A percentile compares a stretch with the other conserved stretches of the same genome.
Conservation (phyloP, 495 filamentous ascomycete genomes). For the Lindgomyces ingoldianus region DNA sequence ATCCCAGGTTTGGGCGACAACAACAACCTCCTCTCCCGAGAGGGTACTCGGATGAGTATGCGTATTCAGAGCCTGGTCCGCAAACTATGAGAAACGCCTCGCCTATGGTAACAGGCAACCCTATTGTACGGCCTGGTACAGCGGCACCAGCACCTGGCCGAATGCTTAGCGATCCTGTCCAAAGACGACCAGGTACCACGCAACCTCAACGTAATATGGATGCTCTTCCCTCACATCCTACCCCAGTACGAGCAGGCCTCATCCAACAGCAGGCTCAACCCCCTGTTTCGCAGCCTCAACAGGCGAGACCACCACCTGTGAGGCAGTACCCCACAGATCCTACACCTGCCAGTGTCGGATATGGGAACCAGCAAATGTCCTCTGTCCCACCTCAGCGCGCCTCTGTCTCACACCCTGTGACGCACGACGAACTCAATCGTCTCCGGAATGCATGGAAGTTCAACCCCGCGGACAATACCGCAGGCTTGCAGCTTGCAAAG, state of each 20-base stretch:
- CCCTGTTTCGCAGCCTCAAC: constrained; percentile 33
- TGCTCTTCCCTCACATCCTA: constrained; percentile 74
- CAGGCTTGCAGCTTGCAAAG: constrained; percentile 74
- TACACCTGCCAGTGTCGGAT: constrained; percentile 41
- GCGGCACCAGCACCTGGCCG: constrained; percentile 23
- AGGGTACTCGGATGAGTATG: constrained; percentile 32
- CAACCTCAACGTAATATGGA: constrained; percentile 55
- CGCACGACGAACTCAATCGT: constrained; percentile 71
- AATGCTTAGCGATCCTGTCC: constrained; percentile 25
- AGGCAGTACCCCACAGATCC: constrained; percentile 65
- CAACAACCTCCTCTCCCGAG: constrained; percentile 33
- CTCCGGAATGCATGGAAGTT: constrained; percentile 66
- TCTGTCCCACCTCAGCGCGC: constrained; percentile 29
- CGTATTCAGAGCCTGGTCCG: constrained; percentile 39
- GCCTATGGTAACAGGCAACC: constrained; percentile 26
- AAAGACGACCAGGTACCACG: constrained; percentile 38
- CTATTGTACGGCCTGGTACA: constrained; percentile 24
- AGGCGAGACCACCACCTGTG: constrained; percentile 66
- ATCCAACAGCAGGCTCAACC: constrained; percentile 44
- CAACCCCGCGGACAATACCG: constrained; percentile 69
- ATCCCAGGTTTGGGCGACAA: constrained; percentile 16
- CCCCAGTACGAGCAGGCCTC: constrained; percentile 76
- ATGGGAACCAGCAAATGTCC: constrained; percentile 42
- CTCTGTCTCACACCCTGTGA: constrained; percentile 60
- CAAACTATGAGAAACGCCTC: constrained; percentile 24